These are phyloP conservation scores for Fragilariopsis cylindrus DNA, from an alignment of 108 stramenopile species.

Conservation along the genomic window DNA sequence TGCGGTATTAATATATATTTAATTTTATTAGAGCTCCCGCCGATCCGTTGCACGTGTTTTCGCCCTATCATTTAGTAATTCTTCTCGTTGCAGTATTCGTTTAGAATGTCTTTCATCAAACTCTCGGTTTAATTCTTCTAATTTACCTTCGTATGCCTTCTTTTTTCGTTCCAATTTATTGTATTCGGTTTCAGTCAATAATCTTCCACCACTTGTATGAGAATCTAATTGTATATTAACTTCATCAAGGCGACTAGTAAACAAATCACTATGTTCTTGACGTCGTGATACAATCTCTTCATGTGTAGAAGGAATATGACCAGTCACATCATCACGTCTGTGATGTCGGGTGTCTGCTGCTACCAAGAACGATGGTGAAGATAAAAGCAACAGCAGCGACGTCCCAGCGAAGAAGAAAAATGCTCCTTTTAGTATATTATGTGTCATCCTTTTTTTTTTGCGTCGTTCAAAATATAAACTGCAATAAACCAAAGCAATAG, in stretches of 20 bases:
- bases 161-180: constrained; percentile 24
- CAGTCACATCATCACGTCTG: constrained; percentile 34
- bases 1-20: too few relatives aligned
- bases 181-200: constrained; percentile 16
- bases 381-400: not conserved
- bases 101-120: constrained; percentile 26
- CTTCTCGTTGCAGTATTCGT: constrained; percentile 26
- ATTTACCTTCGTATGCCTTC: constrained; percentile 33
- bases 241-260: constrained; percentile 11
- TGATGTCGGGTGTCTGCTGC: constrained; percentile 17
- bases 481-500: too few relatives aligned
- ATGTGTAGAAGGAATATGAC: constrained; percentile 31
- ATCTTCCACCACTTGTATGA: constrained; percentile 14
- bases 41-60: not conserved
- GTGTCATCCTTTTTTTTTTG: too few relatives aligned
- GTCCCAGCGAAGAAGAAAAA: not conserved
- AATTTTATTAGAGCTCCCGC: too few relatives aligned
- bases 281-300: constrained; percentile 35
- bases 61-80: constrained; percentile 31
- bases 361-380: not conserved
- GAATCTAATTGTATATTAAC: constrained; percentile 18
- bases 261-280: constrained; percentile 19
- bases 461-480: too few relatives aligned
- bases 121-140: constrained; percentile 33
- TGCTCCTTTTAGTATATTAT: too few relatives aligned